Conservation (phyloP, 1,284 basidiomycete species). For the Agroathelia rolfsii region DNA sequence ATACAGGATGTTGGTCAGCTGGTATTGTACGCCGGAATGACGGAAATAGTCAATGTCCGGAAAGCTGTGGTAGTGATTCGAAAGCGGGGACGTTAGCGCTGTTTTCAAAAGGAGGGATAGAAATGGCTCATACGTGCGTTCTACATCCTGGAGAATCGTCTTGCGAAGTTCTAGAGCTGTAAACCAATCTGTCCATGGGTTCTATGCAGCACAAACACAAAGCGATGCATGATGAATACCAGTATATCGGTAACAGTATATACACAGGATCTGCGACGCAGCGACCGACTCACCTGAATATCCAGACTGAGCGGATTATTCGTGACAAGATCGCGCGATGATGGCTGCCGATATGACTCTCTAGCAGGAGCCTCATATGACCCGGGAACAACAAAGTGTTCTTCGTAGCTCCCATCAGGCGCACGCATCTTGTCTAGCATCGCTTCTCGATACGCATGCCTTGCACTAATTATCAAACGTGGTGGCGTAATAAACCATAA, state of each 20-base stretch:
- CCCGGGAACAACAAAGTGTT: conserved; percentile 49
- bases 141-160: conserved; percentile 85
- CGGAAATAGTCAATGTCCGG: conserved; percentile 88
- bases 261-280: conserved; percentile 13
- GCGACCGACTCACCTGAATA: too few species aligned
- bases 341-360: conserved; percentile 24
- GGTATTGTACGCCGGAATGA: conserved; percentile 59
- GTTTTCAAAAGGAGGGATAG: conserved; percentile 5
- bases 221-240: conserved; percentile 5
- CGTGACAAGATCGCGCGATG: conserved; percentile 44
- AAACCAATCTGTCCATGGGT: conserved; percentile 93
- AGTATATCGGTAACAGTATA: too few species aligned
- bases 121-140: conserved; percentile 68
- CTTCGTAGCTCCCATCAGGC: conserved; percentile 70
- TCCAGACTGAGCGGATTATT: conserved; percentile 86
- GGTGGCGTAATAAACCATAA: conserved; percentile 37
- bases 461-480: conserved; percentile 36
- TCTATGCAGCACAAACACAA: conserved; percentile 32
- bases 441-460: conserved; percentile 39
- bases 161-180: conserved; percentile 76
- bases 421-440: conserved; percentile 61
- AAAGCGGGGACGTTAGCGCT: conserved; percentile 5
- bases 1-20: conserved; percentile 79
- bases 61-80: conserved; percentile 44
- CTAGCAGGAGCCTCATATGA: conserved; percentile 25